A percentile compares a stretch with the other conserved stretches of the same genome.
Evolutionary conservation across 805 yeast genomes (phyloP).

Genomic region (Zygosaccharomyces bisporus): DNA sequence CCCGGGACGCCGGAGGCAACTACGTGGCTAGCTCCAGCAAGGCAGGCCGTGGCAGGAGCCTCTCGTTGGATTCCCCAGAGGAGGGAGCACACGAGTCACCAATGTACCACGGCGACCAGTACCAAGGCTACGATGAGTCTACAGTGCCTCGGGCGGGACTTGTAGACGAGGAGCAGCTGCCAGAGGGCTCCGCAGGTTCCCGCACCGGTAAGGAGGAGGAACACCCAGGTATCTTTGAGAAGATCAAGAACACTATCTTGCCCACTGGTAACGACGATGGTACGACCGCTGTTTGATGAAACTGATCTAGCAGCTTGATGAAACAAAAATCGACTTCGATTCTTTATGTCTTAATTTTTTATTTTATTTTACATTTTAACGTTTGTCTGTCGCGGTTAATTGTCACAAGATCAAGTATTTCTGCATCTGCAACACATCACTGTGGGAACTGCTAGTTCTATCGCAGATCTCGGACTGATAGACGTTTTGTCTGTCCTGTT

Average conservation of each 20-base stretch:
- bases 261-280: conserved; percentile 1
- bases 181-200: conserved; percentile 1
- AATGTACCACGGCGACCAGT: not conserved
- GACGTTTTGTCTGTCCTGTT: no score
- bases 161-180: conserved; percentile 5
- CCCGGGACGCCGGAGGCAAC: not conserved
- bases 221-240: conserved; percentile 11
- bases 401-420: not conserved
- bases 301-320: not conserved
- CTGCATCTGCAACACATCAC: no score
- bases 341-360: not conserved
- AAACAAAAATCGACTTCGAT: not conserved
- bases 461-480: no score
- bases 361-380: not conserved
- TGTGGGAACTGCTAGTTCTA: no score
- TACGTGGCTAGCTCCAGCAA: not conserved
- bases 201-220: conserved; percentile 5
- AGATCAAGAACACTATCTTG: conserved; percentile 10
- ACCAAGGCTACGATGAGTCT: conserved; percentile 6
- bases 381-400: not conserved
- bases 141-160: conserved; percentile 12
- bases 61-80: not conserved
- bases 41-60: not conserved
- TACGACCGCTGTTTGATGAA: not conserved
- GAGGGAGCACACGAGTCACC: not conserved